phyloP scores from a whole-genome alignment of 1,284 basidiomycete genomes.

The Melanopsichium pennsylvanicum region DNA sequence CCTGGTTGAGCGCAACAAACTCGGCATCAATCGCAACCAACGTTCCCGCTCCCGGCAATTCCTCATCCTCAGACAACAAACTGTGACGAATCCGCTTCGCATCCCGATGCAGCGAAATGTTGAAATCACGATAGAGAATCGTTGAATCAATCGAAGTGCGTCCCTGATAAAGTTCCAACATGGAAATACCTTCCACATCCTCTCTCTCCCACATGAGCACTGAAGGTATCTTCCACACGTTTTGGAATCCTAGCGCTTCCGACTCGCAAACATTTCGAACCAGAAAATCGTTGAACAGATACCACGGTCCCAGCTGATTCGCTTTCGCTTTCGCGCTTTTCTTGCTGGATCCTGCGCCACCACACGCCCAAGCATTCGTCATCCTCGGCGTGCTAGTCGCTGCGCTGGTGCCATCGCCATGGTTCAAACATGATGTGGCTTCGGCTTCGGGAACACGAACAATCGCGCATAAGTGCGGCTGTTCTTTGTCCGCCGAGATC shows the following conservation, averaged over 20 bases:
- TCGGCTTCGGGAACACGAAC: constrained; percentile 77
- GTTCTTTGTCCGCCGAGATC: constrained; percentile 78
- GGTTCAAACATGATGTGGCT: no score
- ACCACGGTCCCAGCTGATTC: constrained; percentile 71
- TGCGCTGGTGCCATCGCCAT: no score
- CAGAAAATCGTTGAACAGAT: constrained; percentile 95
- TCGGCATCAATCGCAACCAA: constrained; percentile 95
- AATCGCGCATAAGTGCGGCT: constrained; percentile 87
- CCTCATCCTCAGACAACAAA: constrained; percentile 76
- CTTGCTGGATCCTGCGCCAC: no score
- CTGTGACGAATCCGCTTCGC: constrained; percentile 78
- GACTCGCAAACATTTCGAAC: constrained; percentile 83
- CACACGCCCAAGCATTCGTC: no score
- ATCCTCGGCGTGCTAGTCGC: no score
- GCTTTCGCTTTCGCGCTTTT: constrained; percentile 32
- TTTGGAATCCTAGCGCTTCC: constrained; percentile 86
- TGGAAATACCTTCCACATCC: constrained; percentile 68
- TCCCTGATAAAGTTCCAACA: constrained; percentile 37
- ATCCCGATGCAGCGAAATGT: constrained; percentile 75
- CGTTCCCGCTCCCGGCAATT: constrained; percentile 81
- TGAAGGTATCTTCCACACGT: constrained; percentile 89
- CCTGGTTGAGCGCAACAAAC: constrained; percentile 94
- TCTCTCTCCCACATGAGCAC: constrained; percentile 85
- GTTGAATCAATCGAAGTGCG: constrained; percentile 39
- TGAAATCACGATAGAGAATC: constrained; percentile 85